Conservation (phyloP, 495 filamentous ascomycete species). For the Penicillium roqueforti region DNA sequence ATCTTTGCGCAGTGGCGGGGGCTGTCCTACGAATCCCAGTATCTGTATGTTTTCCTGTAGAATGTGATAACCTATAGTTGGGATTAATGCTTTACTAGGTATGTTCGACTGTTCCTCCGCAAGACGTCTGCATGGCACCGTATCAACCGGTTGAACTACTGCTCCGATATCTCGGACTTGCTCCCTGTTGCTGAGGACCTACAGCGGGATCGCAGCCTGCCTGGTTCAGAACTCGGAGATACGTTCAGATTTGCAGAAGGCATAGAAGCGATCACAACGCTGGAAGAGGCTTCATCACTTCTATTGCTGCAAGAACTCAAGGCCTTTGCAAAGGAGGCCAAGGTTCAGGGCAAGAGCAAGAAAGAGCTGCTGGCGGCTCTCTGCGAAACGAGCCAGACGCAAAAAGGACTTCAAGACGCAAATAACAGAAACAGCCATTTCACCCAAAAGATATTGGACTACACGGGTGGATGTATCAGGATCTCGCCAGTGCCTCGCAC, state of each 20-base stretch:
- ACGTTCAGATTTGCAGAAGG: conserved; percentile 75
- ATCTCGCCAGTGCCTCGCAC: conserved; percentile 69
- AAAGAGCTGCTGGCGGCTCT: conserved; percentile 69
- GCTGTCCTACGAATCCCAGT: conserved; percentile 83
- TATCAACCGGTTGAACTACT: conserved; percentile 67
- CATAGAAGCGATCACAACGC: conserved; percentile 66
- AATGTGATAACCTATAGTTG: background rate
- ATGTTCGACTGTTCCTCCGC: conserved; percentile 89
- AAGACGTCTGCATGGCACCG: conserved; percentile 96
- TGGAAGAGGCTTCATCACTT: conserved; percentile 83
- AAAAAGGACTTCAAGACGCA: conserved; percentile 64
- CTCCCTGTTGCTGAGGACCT: conserved; percentile 59
- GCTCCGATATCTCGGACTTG: conserved; percentile 77
- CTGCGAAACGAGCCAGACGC: conserved; percentile 63
- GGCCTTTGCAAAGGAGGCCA: conserved; percentile 76
- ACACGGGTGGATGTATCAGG: conserved; percentile 78
- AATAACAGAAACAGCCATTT: conserved; percentile 59
- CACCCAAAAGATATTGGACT: conserved; percentile 69
- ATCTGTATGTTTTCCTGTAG: conserved; percentile 58
- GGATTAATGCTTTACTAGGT: conserved; percentile 43
- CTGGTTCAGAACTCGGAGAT: conserved; percentile 43
- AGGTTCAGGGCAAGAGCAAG: conserved; percentile 87
- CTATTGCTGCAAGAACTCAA: conserved; percentile 85
- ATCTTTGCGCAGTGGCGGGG: conserved; percentile 74
- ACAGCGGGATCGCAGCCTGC: conserved; percentile 36